A percentile compares a stretch with the other conserved stretches of the same genome.
These are phyloP conservation scores for Penicillium janthinellum DNA, from an alignment of 2,329 filamentous ascomycete genomes.

Conservation along the genomic window DNA sequence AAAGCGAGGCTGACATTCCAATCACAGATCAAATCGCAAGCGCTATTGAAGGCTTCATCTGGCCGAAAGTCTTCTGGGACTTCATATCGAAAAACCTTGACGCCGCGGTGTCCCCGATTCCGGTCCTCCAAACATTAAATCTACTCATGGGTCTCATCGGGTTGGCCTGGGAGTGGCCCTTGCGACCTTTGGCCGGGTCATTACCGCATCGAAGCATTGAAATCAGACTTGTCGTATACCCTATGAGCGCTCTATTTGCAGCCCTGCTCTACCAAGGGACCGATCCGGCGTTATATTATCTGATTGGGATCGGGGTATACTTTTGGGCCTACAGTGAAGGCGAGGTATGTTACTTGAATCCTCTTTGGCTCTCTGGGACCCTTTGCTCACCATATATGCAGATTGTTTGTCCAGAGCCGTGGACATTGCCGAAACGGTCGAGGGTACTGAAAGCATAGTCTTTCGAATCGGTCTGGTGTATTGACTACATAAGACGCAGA, in stretches of 20 bases:
- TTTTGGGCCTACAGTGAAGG: constrained; percentile 98
- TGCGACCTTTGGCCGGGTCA: constrained; percentile 74
- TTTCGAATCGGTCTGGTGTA: constrained; percentile 9
- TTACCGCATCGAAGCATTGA: constrained; percentile 85
- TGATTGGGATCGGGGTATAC: constrained; percentile 82
- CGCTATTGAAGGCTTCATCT: constrained; percentile 87
- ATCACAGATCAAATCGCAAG: constrained; percentile 79
- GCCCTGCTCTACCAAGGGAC: constrained; percentile 88
- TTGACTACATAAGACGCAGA: constrained; percentile 17
- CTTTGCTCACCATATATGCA: constrained; percentile 34
- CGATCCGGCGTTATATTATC: constrained; percentile 88
- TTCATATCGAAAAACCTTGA: constrained; percentile 91
- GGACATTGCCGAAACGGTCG: constrained; percentile 65
- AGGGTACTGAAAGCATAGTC: constrained; percentile 33
- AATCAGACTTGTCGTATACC: constrained; percentile 77
- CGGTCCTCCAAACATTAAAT: constrained; percentile 87
- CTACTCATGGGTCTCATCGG: constrained; percentile 76
- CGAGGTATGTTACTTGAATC: constrained; percentile 66
- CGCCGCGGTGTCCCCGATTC: constrained; percentile 80
- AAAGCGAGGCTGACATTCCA: background rate
- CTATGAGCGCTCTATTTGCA: constrained; percentile 72
- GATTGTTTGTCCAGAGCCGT: constrained; percentile 70
- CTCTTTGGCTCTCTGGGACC: background rate
- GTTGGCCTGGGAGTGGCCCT: constrained; percentile 88
- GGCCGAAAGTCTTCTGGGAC: constrained; percentile 99